A percentile compares a stretch with the other conserved stretches of the same genome.
These are phyloP conservation scores for Solanum pinnatisectum DNA, from an alignment of 257 asterid genomes.

Conservation along the genomic window DNA sequence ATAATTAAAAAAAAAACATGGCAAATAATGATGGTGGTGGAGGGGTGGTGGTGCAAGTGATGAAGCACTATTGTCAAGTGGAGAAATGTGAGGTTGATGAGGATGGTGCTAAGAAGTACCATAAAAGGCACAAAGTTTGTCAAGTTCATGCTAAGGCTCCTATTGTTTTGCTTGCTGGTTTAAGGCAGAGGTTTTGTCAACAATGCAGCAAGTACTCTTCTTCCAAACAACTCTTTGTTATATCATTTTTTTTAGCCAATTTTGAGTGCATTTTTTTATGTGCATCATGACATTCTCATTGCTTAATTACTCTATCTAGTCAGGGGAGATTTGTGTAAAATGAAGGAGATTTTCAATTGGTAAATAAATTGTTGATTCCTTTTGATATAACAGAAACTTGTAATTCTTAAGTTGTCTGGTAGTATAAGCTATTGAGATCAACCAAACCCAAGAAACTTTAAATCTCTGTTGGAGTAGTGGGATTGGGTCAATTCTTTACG, in stretches of 20 bases:
- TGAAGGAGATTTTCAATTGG: too few species aligned
- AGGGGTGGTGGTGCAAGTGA: neutral
- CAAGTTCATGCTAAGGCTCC: slow-evolving; percentile 48
- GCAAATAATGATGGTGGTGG: neutral
- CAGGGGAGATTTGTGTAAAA: too few species aligned
- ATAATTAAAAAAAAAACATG: neutral
- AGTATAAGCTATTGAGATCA: neutral
- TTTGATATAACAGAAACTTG: neutral
- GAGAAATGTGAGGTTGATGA: slow-evolving; percentile 36
- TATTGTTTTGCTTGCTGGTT: slow-evolving; percentile 31
- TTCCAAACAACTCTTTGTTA: neutral
- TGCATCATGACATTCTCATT: neutral
- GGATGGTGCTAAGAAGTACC: slow-evolving; percentile 28
- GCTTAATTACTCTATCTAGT: too few species aligned
- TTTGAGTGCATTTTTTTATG: neutral
- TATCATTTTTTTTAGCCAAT: neutral
- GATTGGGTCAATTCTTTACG: too few species aligned
- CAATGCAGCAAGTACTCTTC: slow-evolving; percentile 53
- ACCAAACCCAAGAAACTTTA: neutral
- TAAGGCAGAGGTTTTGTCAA: slow-evolving; percentile 50
- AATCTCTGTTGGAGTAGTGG: neutral
- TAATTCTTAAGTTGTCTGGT: neutral
- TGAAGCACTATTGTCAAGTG: slow-evolving; percentile 26
- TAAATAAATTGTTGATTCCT: neutral
- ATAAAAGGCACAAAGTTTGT: slow-evolving; percentile 53